Conservation (phyloP, 2,329 filamentous ascomycete genomes). For the Meredithiella fracta region DNA sequence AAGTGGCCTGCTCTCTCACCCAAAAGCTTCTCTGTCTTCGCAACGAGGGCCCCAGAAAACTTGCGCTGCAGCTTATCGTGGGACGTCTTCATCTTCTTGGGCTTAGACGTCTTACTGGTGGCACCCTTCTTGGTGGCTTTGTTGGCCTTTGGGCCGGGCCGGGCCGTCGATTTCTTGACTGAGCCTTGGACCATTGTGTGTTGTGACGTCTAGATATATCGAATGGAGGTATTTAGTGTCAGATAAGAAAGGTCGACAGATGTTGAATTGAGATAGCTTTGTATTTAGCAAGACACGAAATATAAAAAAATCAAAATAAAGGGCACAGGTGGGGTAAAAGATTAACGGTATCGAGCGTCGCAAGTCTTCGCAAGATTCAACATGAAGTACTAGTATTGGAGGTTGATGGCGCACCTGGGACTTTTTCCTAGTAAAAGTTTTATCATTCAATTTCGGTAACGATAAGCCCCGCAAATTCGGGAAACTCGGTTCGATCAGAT, state of each 20-base stretch:
- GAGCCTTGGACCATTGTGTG: constrained; percentile 38
- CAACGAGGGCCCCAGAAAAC: constrained; percentile 36
- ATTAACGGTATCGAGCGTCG: too few relatives aligned
- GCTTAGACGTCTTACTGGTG: constrained; percentile 33
- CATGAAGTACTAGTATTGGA: background rate
- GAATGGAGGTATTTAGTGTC: background rate
- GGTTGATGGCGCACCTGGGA: background rate
- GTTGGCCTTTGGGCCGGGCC: constrained; percentile 23
- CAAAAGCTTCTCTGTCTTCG: constrained; percentile 39
- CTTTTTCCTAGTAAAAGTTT: background rate
- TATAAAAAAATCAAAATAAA: too few relatives aligned
- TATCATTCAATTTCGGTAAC: background rate
- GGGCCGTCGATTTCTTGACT: constrained; percentile 31
- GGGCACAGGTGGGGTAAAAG: too few relatives aligned
- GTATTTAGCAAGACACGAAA: too few relatives aligned
- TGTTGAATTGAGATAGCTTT: too few relatives aligned
- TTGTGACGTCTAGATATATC: background rate
- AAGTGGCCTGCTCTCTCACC: constrained; percentile 43
- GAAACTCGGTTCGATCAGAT: background rate
- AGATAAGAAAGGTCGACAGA: too few relatives aligned
- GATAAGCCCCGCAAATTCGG: background rate
- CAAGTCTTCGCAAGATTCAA: too few relatives aligned
- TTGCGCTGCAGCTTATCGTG: constrained; percentile 39
- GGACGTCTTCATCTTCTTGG: constrained; percentile 28
- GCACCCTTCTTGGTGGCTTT: constrained; percentile 19